phyloP scores from a whole-genome alignment of 371 early-diverging fungal species.

The Chytridium lagenaria region DNA sequence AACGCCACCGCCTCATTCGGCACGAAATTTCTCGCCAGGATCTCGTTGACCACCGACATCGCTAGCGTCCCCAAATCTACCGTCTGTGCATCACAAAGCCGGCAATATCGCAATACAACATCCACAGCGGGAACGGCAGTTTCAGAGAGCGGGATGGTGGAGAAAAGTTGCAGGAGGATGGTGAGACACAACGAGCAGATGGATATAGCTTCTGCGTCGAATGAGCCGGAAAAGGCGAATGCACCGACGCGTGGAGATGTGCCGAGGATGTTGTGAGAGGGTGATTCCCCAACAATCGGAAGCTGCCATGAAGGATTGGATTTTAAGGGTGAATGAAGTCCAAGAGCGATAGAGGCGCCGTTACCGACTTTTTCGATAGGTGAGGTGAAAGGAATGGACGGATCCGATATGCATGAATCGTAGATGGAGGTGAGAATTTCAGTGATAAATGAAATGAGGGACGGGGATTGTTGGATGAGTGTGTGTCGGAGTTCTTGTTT shows the following conservation, averaged over 20 bases:
- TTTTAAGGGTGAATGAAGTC: conserved; percentile 9
- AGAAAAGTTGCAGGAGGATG: conserved; percentile 20
- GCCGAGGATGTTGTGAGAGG: neutral
- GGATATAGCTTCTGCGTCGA: neutral
- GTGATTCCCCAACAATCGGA: conserved; percentile 10
- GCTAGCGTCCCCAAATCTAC: conserved; percentile 11
- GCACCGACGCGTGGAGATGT: neutral
- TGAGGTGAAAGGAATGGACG: neutral
- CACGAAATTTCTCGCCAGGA: conserved; percentile 11
- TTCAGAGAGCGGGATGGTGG: conserved; percentile 2
- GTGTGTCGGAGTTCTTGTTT: neutral
- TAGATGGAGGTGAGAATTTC: neutral
- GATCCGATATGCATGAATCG: neutral
- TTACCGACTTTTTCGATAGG: conserved; percentile 7
- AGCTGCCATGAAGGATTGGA: neutral
- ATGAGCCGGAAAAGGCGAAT: neutral
- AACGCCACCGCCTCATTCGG: conserved; percentile 4
- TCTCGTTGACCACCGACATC: conserved; percentile 19
- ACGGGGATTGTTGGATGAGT: conserved; percentile 10
- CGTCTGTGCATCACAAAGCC: neutral
- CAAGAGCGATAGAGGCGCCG: conserved; percentile 5
- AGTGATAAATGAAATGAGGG: conserved; percentile 12
- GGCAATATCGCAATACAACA: conserved; percentile 7
- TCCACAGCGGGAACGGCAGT: conserved; percentile 9
- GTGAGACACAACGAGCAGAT: conserved; percentile 4